A percentile compares a stretch with the other conserved stretches of the same genome.
phyloP scores from a whole-genome alignment of 2,329 filamentous ascomycete species.

The Colletotrichum simmondsii region DNA sequence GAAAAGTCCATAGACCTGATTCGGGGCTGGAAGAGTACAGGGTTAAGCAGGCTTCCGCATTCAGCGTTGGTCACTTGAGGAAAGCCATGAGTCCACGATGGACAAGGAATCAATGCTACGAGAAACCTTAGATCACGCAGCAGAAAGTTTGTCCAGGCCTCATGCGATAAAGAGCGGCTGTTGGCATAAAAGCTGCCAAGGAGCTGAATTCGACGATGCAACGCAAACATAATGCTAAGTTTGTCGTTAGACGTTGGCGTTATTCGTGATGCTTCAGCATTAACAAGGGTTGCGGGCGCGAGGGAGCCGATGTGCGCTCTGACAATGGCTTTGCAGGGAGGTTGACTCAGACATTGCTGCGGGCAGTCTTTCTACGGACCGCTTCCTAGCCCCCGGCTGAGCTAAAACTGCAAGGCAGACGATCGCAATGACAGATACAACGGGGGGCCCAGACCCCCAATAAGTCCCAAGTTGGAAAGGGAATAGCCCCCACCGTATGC shows the following conservation, averaged over 20 bases:
- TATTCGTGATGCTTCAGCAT: neutral
- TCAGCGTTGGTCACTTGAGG: too few relatives aligned
- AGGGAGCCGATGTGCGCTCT: neutral
- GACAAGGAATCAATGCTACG: neutral
- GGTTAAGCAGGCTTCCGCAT: too few relatives aligned
- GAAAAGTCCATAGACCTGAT: too few relatives aligned
- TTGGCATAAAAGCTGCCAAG: neutral
- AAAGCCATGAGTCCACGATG: too few relatives aligned
- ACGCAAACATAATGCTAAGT: neutral
- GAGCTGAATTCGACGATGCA: neutral
- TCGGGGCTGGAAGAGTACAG: too few relatives aligned
- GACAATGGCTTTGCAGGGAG: neutral
- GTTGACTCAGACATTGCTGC: conserved; percentile 10
- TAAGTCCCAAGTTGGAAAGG: neutral
- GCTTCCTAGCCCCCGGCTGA: neutral
- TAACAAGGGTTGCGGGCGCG: neutral
- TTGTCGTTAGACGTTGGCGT: neutral
- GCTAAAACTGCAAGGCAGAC: neutral
- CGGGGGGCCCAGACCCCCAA: neutral
- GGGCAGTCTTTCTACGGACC: neutral
- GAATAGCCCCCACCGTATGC: conserved; percentile 15
- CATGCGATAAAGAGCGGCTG: neutral
- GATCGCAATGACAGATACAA: conserved; percentile 25
- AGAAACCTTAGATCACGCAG: neutral
- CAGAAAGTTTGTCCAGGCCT: neutral